Conservation (phyloP, 2,329 filamentous ascomycete genomes). For the Apiospora kogelbergensis region DNA sequence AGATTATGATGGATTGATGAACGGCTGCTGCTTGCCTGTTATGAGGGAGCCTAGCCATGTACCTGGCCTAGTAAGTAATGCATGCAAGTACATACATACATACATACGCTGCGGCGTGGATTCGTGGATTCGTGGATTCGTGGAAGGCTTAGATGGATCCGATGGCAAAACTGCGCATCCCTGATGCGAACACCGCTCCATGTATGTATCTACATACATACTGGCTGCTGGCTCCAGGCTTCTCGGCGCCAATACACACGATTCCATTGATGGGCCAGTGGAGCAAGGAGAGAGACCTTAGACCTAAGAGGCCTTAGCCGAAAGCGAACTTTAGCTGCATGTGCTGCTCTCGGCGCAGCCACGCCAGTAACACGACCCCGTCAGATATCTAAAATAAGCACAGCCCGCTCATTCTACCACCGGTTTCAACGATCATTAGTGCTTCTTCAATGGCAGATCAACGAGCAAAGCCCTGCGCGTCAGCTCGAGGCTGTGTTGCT, state of each 20-base stretch:
- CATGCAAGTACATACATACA: neutral
- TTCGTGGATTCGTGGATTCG: neutral
- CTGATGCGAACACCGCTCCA: neutral
- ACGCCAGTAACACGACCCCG: neutral
- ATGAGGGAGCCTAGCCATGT: neutral
- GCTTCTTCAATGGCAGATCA: neutral
- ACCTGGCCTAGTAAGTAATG: neutral
- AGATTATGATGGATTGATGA: neutral
- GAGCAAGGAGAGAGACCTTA: neutral
- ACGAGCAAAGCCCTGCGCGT: neutral
- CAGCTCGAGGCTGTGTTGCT: neutral
- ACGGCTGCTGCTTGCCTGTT: neutral
- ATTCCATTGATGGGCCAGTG: neutral
- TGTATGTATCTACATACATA: too few species aligned
- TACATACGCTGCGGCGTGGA: neutral
- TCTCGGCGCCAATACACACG: too few species aligned
- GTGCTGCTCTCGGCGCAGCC: neutral
- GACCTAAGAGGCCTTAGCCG: neutral
- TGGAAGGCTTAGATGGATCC: neutral
- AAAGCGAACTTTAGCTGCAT: constrained; percentile 3
- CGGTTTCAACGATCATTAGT: constrained; percentile 6
- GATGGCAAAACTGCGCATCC: neutral
- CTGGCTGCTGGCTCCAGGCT: too few species aligned
- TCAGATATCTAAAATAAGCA: constrained; percentile 21
- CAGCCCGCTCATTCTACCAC: constrained; percentile 11